Percentiles rank a stretch among this genome's conserved stretches.
Conservation (phyloP, 2,329 filamentous ascomycete genomes). For the Coniochaeta sp. region DNA sequence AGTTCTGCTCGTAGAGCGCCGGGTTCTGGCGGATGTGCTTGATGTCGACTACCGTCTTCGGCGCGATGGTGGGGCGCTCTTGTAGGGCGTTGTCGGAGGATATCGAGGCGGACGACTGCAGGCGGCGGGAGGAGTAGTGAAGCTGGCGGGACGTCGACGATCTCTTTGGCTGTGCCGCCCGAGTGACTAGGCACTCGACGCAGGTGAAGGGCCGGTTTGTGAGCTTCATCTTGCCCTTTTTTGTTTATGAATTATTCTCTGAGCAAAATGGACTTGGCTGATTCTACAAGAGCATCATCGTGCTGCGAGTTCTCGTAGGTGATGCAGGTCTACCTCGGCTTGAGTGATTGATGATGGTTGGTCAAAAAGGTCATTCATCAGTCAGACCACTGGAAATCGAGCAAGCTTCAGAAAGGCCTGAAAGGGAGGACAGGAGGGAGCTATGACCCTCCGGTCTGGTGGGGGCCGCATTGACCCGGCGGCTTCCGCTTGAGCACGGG, state of each 20-base stretch:
- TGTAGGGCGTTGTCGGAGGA: background rate
- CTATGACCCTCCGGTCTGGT: background rate
- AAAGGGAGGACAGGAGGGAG: background rate
- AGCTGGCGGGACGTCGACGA: background rate
- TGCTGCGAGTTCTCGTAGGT: no score
- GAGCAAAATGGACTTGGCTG: background rate
- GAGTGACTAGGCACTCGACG: conserved; percentile 6
- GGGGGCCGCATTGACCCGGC: background rate
- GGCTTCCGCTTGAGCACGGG: background rate
- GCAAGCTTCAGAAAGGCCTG: background rate
- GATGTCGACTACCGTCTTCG: conserved; percentile 73
- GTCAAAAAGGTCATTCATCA: background rate
- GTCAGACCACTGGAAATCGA: background rate
- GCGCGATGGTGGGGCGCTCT: conserved; percentile 60
- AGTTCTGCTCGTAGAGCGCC: conserved; percentile 74
- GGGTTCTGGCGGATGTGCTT: conserved; percentile 86
- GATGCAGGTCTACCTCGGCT: no score
- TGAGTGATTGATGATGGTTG: no score
- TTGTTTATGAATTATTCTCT: no score
- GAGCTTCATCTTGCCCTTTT: conserved; percentile 9
- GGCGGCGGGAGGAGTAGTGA: conserved; percentile 1
- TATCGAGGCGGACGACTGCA: background rate
- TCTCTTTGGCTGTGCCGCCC: background rate
- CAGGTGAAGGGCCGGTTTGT: conserved; percentile 9
- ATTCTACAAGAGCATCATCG: background rate